phyloP scores from a whole-genome alignment of 352 stramenopile species.

The Pythium rhizo-oryzae region DNA sequence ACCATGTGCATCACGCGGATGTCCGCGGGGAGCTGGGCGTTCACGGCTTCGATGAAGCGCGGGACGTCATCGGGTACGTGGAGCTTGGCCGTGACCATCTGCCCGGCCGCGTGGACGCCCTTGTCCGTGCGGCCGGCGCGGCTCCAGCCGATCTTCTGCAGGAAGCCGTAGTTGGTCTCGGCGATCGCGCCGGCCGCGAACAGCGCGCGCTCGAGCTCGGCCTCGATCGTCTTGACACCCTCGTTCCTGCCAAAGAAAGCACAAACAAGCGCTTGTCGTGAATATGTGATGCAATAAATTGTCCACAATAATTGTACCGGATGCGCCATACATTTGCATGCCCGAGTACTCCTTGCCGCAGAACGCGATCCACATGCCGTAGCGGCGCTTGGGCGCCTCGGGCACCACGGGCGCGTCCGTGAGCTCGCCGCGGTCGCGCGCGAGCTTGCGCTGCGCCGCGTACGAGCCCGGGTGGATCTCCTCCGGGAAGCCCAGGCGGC shows the following conservation, averaged over 20 bases:
- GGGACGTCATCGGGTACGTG: constrained; percentile 76
- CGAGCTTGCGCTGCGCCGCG: constrained; percentile 45
- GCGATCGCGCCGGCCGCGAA: constrained; percentile 87
- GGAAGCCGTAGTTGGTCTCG: constrained; percentile 89
- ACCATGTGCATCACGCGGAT: constrained; percentile 87
- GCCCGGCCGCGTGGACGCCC: constrained; percentile 86
- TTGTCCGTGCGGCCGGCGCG: constrained; percentile 91
- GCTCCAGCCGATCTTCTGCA: constrained; percentile 92
- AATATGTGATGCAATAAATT: not conserved
- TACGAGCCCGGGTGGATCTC: constrained; percentile 79
- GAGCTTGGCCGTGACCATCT: constrained; percentile 87
- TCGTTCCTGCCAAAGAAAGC: constrained; percentile 61
- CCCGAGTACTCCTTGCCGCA: constrained; percentile 90
- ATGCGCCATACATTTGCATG: constrained; percentile 76
- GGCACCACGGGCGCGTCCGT: constrained; percentile 1
- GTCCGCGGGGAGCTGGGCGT: constrained; percentile 67
- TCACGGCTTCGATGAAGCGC: constrained; percentile 72
- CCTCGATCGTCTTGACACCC: constrained; percentile 89
- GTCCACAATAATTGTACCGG: not conserved
- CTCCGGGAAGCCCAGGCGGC: constrained; percentile 59
- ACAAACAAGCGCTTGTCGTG: too few relatives aligned
- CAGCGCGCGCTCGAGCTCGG: constrained; percentile 87
- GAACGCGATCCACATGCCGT: constrained; percentile 87
- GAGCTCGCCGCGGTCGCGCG: constrained; percentile 20
- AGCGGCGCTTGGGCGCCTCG: constrained; percentile 55